Base-by-base conservation (phyloP, 139 green algal species). In the Spirogloea muscicola region DNA sequence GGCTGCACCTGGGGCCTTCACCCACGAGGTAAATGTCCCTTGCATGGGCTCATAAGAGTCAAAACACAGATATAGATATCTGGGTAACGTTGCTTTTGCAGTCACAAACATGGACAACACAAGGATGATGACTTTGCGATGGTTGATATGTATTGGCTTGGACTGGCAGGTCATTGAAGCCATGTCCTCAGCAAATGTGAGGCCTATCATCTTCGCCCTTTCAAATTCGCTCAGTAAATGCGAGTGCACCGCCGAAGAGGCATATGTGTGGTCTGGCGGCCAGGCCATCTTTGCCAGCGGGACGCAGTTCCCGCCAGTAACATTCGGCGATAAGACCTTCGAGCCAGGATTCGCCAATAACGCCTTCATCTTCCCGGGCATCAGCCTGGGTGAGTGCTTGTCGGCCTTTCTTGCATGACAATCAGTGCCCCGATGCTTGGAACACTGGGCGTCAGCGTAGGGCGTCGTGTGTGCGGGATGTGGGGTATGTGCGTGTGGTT, bases 171-270 rank as follows among this genome's bases (percentile, higher is more conserved):
- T 77, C 16, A 1, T 77, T 16, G 7, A 69, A n/a, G 42, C 42
- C 10, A 77, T 77, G 69, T 52, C 52, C 1, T 34, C 21, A 3
- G 25, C 18, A 63, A 87, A 86, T 67, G 76, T 89, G 34, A 83
- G 81, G 0, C 92, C 91, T 27, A 82, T 96, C 67, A 90, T 96
- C 67, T 91, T 96, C 78, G 85, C 91, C 9, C 84, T 97, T 16
- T 92, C 85, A 61, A 97, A 97, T 81, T 91, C 92, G 39, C 94
- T 89, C 27, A 78, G 40, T 51, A 89, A 92, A 60, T 78, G 87
- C 1, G 92, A 97, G 87, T 95, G 90, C 88, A 95, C 90, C 18
- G 29, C 37, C 44, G 36, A 64, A 27, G 48, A 80, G 7, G 72
- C 72, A 16, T 31, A 77, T 18, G 46, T 49, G 18, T 91, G 84